Conservation (phyloP, 2,329 filamentous ascomycete species). For the Aspergillus tubingensis region DNA sequence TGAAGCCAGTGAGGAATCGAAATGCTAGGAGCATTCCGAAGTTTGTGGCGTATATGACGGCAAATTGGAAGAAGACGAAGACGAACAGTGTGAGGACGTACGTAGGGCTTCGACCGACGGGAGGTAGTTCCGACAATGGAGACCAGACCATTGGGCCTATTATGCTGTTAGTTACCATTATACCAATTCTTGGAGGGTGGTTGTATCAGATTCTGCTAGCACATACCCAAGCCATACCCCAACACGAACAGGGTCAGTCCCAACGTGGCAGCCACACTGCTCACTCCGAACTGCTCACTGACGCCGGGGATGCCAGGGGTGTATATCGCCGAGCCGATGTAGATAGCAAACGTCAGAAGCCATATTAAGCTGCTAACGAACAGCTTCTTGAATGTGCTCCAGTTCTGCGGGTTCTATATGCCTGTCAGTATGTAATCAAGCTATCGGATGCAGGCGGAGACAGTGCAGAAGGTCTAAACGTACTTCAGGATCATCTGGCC, state of each 20-base stretch:
- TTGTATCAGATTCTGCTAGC: background rate
- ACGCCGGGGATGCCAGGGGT: constrained; percentile 47
- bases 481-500: constrained; percentile 21
- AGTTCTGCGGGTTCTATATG: constrained; percentile 50
- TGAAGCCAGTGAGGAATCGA: constrained; percentile 55
- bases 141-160: constrained; percentile 49
- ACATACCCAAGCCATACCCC: constrained; percentile 45
- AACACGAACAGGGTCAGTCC: constrained; percentile 54
- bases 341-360: constrained; percentile 52
- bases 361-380: constrained; percentile 52
- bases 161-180: background rate
- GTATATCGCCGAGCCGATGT: constrained; percentile 56
- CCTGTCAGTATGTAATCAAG: background rate
- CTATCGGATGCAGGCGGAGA: background rate
- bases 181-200: background rate
- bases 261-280: constrained; percentile 48
- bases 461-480: background rate
- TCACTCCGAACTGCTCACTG: constrained; percentile 48
- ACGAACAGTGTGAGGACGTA: constrained; percentile 52
- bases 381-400: constrained; percentile 46
- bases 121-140: constrained; percentile 53
- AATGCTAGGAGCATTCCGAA: constrained; percentile 56
- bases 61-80: constrained; percentile 54
- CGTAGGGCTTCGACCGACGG: constrained; percentile 51
- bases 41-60: constrained; percentile 51